Conservation (phyloP, 345 rosid genomes). For the Eucalyptus tenuipes region DNA sequence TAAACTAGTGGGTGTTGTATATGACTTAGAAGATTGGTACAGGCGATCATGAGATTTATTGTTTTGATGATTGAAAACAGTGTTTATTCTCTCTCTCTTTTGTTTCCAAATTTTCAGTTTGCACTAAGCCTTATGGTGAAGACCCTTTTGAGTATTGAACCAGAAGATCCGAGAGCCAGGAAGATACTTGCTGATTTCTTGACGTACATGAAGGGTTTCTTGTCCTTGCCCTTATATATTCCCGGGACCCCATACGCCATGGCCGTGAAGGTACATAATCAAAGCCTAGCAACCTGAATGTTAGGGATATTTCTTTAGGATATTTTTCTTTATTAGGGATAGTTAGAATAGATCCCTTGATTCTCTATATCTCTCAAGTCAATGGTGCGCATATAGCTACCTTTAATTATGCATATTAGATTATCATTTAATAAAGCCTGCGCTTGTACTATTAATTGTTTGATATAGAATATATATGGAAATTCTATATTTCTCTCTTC, state of each 20-base stretch:
- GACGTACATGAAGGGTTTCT: constrained; percentile 77
- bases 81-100: not conserved
- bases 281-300: not conserved
- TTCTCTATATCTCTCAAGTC: too few relatives aligned
- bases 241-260: constrained; percentile 65
- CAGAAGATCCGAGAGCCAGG: constrained; percentile 39
- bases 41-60: not conserved
- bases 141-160: constrained; percentile 51
- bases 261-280: constrained; percentile 51
- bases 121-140: constrained; percentile 57
- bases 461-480: not conserved
- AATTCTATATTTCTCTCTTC: too few relatives aligned
- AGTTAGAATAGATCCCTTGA: too few relatives aligned
- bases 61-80: not conserved
- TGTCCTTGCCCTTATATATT: constrained; percentile 54
- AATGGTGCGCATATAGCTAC: not conserved
- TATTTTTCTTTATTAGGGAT: too few relatives aligned
- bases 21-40: not conserved
- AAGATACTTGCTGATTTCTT: constrained; percentile 46
- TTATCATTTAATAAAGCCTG: too few relatives aligned
- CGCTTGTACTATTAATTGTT: not conserved
- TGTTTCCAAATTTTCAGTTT: constrained; percentile 18
- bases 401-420: too few relatives aligned
- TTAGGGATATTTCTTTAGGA: not conserved
- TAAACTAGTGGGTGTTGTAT: not conserved